A percentile compares a stretch with the other conserved stretches of the same genome.
These are phyloP conservation scores for Cercospora janseana DNA, from an alignment of 2,329 filamentous ascomycete species.

Conservation along the genomic window DNA sequence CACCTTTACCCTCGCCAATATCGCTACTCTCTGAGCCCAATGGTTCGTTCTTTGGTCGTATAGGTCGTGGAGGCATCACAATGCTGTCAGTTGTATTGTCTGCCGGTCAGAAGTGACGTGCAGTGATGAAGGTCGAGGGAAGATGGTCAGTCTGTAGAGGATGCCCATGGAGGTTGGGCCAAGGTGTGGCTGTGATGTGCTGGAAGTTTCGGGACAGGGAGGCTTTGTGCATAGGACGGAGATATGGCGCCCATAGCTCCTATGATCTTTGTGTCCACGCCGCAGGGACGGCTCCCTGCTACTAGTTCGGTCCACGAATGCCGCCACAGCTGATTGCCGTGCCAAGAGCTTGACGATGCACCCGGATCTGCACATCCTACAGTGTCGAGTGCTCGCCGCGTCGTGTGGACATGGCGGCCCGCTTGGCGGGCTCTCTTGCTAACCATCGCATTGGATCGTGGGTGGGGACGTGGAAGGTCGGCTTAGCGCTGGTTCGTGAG, in stretches of 20 bases:
- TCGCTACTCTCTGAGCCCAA: slow-evolving; percentile 26
- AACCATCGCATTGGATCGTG: slow-evolving; percentile 9
- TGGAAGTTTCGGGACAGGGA: slow-evolving; percentile 23
- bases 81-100: slow-evolving; percentile 3
- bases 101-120: slow-evolving; percentile 10
- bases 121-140: background rate
- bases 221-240: slow-evolving; percentile 12
- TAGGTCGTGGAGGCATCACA: slow-evolving; percentile 36
- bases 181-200: slow-evolving; percentile 17
- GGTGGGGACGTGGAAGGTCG: slow-evolving; percentile 13
- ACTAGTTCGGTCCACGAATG: slow-evolving; percentile 17
- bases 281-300: slow-evolving; percentile 20
- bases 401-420: slow-evolving; percentile 8
- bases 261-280: slow-evolving; percentile 6
- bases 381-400: slow-evolving; percentile 16
- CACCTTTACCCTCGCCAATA: slow-evolving; percentile 32
- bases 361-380: slow-evolving; percentile 18
- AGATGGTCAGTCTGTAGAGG: slow-evolving; percentile 13
- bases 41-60: slow-evolving; percentile 37
- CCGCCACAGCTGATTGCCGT: slow-evolving; percentile 15
- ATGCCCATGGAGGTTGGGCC: slow-evolving; percentile 11
- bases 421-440: slow-evolving; percentile 16
- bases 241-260: slow-evolving; percentile 7
- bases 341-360: slow-evolving; percentile 18
- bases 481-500: slow-evolving; percentile 6